These are phyloP conservation scores for Aspergillus bertholletiae DNA, from an alignment of 495 filamentous ascomycete species.

Conservation along the genomic window DNA sequence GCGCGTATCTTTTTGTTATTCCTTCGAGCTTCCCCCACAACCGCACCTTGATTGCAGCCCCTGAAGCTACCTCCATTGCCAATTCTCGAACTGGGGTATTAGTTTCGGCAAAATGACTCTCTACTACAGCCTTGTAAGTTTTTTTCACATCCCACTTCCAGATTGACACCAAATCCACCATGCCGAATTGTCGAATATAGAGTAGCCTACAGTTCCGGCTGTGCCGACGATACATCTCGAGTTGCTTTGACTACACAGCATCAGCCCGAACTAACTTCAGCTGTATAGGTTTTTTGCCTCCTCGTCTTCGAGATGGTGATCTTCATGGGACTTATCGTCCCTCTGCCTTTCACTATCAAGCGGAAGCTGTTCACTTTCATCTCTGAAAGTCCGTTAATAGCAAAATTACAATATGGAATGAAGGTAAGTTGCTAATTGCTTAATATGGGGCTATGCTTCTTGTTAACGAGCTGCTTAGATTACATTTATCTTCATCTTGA, in stretches of 20 bases:
- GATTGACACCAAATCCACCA: not conserved
- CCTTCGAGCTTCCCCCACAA: slow-evolving; percentile 3
- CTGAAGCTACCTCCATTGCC: slow-evolving; percentile 6
- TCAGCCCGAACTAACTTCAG: slow-evolving; percentile 3
- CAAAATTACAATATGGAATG: slow-evolving; percentile 77
- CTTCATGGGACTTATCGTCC: slow-evolving; percentile 88
- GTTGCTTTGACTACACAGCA: not conserved
- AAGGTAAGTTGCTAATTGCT: slow-evolving; percentile 52
- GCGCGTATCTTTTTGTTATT: slow-evolving; percentile 15
- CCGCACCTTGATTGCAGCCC: slow-evolving; percentile 7
- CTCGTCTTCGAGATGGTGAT: slow-evolving; percentile 90
- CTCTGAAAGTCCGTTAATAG: slow-evolving; percentile 78
- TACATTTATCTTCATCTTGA: slow-evolving; percentile 96
- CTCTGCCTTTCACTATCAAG: slow-evolving; percentile 81
- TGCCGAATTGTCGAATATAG: slow-evolving; percentile 1
- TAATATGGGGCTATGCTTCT: not conserved
- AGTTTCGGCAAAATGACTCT: slow-evolving; percentile 77
- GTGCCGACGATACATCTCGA: not conserved
- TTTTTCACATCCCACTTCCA: not conserved
- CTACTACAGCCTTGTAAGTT: slow-evolving; percentile 93
- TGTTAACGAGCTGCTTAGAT: slow-evolving; percentile 55
- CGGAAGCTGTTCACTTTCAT: slow-evolving; percentile 91
- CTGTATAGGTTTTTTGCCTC: slow-evolving; percentile 79
- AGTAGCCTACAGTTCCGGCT: slow-evolving; percentile 4
- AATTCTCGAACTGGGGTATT: slow-evolving; percentile 1